Evolutionary conservation across 805 yeast genomes (phyloP).

Genomic region (Zygotorulaspora florentina): DNA sequence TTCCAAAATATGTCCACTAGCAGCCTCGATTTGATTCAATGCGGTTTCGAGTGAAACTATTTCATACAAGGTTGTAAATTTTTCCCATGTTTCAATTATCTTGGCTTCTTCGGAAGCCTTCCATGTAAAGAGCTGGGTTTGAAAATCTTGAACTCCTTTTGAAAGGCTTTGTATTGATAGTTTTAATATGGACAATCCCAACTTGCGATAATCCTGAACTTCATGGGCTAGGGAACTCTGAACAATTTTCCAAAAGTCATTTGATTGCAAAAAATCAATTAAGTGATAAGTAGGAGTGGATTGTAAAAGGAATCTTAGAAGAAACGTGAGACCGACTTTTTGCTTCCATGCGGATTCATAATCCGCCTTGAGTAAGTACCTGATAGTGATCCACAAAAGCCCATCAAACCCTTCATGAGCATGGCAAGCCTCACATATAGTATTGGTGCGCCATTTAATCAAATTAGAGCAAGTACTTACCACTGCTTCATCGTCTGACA

Average conservation of each 20-base stretch:
- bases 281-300: slow-evolving; percentile 5
- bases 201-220: slow-evolving; percentile 66
- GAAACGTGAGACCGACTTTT: slow-evolving; percentile 47
- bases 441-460: slow-evolving; percentile 52
- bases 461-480: slow-evolving; percentile 18
- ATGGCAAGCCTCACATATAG: slow-evolving; percentile 27
- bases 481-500: slow-evolving; percentile 19
- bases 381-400: slow-evolving; percentile 47
- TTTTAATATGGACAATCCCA: slow-evolving; percentile 60
- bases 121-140: slow-evolving; percentile 18
- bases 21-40: slow-evolving; percentile 79
- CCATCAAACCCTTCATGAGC: slow-evolving; percentile 21
- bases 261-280: slow-evolving; percentile 15
- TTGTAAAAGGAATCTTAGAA: slow-evolving; percentile 52
- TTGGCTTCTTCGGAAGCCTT: slow-evolving; percentile 32
- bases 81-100: slow-evolving; percentile 53
- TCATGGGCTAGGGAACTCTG: slow-evolving; percentile 53
- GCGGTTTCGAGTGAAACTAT: slow-evolving; percentile 82
- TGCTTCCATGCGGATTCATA: slow-evolving; percentile 29
- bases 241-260: slow-evolving; percentile 51
- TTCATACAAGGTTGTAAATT: slow-evolving; percentile 70
- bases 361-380: slow-evolving; percentile 33
- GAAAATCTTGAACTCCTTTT: slow-evolving; percentile 5
- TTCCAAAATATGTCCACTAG: slow-evolving; percentile 54
- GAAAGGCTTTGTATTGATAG: slow-evolving; percentile 49